Percentiles rank a stretch among this genome's conserved stretches.
phyloP scores from a whole-genome alignment of 2,329 filamentous ascomycete species.

The Chrysoporthe puriensis region DNA sequence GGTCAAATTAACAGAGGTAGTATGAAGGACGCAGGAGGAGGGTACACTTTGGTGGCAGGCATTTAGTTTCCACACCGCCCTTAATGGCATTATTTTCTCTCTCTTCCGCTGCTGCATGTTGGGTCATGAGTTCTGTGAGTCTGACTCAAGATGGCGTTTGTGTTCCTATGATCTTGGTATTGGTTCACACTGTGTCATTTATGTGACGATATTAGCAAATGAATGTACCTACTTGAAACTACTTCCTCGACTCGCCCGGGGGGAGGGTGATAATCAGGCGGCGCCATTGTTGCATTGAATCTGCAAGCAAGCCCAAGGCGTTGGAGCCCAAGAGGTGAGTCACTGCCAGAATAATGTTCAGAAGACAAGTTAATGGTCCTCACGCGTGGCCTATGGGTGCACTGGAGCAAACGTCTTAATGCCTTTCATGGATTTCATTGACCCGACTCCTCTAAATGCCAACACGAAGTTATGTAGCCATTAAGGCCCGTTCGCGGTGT shows the following conservation, averaged over 20 bases:
- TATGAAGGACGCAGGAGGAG: neutral
- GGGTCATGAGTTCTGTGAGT: neutral
- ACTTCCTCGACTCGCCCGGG: neutral
- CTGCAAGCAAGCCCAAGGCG: neutral
- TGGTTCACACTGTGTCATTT: neutral
- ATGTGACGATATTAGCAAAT: neutral
- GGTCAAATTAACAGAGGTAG: constrained; percentile 1
- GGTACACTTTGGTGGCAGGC: neutral
- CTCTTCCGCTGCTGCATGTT: neutral
- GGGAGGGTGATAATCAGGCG: neutral
- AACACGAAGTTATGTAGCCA: neutral
- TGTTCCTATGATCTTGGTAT: neutral
- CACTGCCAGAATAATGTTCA: neutral
- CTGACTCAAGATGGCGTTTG: neutral
- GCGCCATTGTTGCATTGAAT: neutral
- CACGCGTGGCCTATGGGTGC: neutral
- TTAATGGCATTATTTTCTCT: neutral
- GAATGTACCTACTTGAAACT: neutral
- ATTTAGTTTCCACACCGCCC: neutral
- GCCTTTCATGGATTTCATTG: neutral
- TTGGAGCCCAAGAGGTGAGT: neutral
- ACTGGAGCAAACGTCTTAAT: neutral
- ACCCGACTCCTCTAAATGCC: neutral
- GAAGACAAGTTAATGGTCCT: neutral
- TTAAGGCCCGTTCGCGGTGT: neutral